Base-by-base conservation (phyloP, 2,329 filamentous ascomycete genomes). In the Aspergillus phoenicis region DNA sequence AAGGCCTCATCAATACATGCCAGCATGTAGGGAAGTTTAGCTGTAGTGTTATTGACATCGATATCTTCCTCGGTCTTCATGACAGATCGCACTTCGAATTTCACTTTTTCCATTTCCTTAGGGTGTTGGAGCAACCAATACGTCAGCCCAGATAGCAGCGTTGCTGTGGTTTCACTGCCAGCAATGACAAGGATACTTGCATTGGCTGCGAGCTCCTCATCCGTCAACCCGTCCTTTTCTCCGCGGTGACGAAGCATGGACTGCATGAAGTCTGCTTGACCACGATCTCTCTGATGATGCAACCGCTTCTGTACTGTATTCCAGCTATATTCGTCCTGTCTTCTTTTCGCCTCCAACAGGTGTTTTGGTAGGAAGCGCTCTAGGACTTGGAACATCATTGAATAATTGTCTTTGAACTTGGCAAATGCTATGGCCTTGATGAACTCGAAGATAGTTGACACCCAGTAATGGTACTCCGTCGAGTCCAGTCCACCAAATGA, bases 111-210 rank as follows among this genome's bases (percentile, higher is more conserved):
- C 5, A 78, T 58, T 1, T 60, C 64, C 0, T 67, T 57, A 0
- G 77, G 78, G 38, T 74, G 73, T 7, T 47, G 58, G 15, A 80
- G 68, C 0, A 85, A 70, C 2, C 77, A 73, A 52, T 74, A 82
- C 0, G 78, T 80, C 0, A 73, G 65, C 0, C 80, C 81, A 0
- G 75, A 71, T 0, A 83, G 68, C 0, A 77, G 64, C 0, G 80
- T 81, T 0, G 81, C 81, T 0, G 80, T 83, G 0, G 81, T 83
- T 30, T 69, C 66, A 20, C 72, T 76, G 0, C 81, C 81, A 0
- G 79, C 81, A 4, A 75, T 45, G 10, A 81, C 69, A 24, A 81
- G 30, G 2, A 75, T 47, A 3, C 65, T 63, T 0, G 74, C 67
- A 24, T 77, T 80, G 0, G 65, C 61, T 24, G 71, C 71, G 28